Evolutionary conservation across 1,139 yeast species (phyloP), one percentile per base, ranked within the genome.

Genomic region (Protomyces arabidopsidicola): DNA sequence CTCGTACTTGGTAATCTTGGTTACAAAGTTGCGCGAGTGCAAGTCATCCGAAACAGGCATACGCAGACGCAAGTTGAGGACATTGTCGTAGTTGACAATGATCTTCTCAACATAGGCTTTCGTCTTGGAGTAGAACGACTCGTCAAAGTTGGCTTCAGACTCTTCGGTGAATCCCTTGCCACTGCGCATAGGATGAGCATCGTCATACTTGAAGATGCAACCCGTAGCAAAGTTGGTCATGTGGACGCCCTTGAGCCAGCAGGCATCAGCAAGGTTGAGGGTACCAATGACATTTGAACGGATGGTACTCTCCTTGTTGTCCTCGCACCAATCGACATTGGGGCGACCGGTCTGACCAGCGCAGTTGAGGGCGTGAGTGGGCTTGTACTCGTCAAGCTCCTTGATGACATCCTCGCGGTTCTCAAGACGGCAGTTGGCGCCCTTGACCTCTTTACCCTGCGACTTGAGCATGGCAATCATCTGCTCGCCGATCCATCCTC

Each of bases 281-380:
- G 75, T 73, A 18, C 97, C 97, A 2, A 88, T 77, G 1, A 88
- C 80, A 35, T 58, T 58, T 18, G 63, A 58, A 31, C 63, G 63
- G 22, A 58, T 58, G 34, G 63, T 58, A n/a, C 55, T 55, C 27
- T 58, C 55, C 57, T 58, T 58, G 57, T 58, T 58, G 63, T 52
- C 56, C 57, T 58, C 63, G 34, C 63, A 58, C 63, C 63, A 58
- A 53, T 58, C 63, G 42, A 58, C 63, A 22, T 58, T 58, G 20
- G 63, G 63, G 31, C 63, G 51, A 20, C 63, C 63, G 14, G 63
- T 58, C 52, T 52, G 57, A 22, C 63, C 63, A 16, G 63, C 63
- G 20, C 63, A 58, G 36, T 58, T 58, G 53, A 58, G 63, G 42
- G 53, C 63, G 35, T 58, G 63, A 6, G 63, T 58, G 55, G 63